A percentile compares a stretch with the other conserved stretches of the same genome.
phyloP scores from a whole-genome alignment of 371 early-diverging fungal species.

The Mortierella sp. region DNA sequence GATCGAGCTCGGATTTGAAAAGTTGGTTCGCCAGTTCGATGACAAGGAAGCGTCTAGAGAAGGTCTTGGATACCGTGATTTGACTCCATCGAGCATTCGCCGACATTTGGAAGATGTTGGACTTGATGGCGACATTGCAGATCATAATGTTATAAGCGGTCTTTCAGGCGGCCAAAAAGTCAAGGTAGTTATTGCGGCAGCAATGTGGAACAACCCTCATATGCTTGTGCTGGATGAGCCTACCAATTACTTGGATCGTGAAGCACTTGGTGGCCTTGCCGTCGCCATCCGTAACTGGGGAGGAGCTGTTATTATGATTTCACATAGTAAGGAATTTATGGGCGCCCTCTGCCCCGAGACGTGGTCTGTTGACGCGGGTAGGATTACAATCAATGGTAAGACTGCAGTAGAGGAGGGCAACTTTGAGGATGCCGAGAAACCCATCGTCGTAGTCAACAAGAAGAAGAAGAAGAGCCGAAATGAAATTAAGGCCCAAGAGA shows the following conservation, averaged over 20 bases:
- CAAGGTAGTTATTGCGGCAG: constrained; percentile 87
- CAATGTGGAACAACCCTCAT: constrained; percentile 89
- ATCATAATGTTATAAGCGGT: constrained; percentile 76
- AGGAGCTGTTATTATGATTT: constrained; percentile 92
- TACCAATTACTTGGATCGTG: constrained; percentile 92
- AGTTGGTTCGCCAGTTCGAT: constrained; percentile 84
- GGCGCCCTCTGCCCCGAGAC: constrained; percentile 82
- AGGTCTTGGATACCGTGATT: constrained; percentile 77
- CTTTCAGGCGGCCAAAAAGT: constrained; percentile 93
- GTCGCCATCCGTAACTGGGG: constrained; percentile 85
- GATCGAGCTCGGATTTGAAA: constrained; percentile 79
- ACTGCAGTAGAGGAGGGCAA: constrained; percentile 72
- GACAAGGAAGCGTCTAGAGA: constrained; percentile 84
- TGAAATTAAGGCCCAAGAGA: constrained; percentile 77
- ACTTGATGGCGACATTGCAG: constrained; percentile 84
- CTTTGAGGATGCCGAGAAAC: constrained; percentile 63
- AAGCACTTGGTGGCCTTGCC: constrained; percentile 87
- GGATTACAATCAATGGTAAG: constrained; percentile 65
- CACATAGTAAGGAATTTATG: constrained; percentile 88
- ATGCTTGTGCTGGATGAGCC: constrained; percentile 89
- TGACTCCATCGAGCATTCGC: constrained; percentile 75
- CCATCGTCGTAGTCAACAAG: constrained; percentile 68
- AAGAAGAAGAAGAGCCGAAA: constrained; percentile 89
- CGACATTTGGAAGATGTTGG: constrained; percentile 85
- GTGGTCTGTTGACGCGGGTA: constrained; percentile 79